Evolutionary conservation across 805 yeast genomes (phyloP), one percentile per base, ranked within the genome.

Genomic region (Clavispora santaluciae): DNA sequence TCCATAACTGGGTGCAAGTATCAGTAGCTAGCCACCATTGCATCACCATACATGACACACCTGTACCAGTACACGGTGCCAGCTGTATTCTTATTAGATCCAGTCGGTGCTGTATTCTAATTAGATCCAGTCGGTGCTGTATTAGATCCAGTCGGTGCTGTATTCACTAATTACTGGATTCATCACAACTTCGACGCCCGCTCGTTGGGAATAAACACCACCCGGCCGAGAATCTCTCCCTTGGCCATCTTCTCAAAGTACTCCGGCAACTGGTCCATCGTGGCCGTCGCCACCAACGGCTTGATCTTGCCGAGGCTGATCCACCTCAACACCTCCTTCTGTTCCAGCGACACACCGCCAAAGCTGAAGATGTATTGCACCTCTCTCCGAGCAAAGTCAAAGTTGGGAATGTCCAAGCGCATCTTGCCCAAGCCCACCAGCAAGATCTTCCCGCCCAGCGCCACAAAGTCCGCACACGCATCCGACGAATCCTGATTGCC

Each of bases 291-390:
- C 17, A 63, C 56, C 12, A 61, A 45, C 1, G 78, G 78, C 22
- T 54, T 61, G 34, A 73, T 56, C 33, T 51, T 60, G 3, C 76
- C 76, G 34, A 48, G 44, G 2, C 59, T 46, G 22, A 73, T 58
- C 71, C 75, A 67, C 23, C 64, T 53, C 62, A 74, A 59, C 25
- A 66, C 59, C 41, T 72, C 76, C 18, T 52, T 48, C 46, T 70
- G 75, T 38, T 73, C 76, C 8, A 51, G 47, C 1, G 71, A 64
- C 11, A 64, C 63, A 18, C 79, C 79, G 25, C 77, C 75, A 46
- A 69, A 68, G 33, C 65, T 59, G 45, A 64, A 70, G 24, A 62
- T 50, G 30, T 71, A 46, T 37, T 61, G 57, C 21, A 68, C 59
- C 49, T 73, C 78, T 42, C 72, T 59, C 35, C 67, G 44, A 11